phyloP scores from a whole-genome alignment of 228 moss, liverwort and hornwort genomes.

The Sphagnum magellanicum region DNA sequence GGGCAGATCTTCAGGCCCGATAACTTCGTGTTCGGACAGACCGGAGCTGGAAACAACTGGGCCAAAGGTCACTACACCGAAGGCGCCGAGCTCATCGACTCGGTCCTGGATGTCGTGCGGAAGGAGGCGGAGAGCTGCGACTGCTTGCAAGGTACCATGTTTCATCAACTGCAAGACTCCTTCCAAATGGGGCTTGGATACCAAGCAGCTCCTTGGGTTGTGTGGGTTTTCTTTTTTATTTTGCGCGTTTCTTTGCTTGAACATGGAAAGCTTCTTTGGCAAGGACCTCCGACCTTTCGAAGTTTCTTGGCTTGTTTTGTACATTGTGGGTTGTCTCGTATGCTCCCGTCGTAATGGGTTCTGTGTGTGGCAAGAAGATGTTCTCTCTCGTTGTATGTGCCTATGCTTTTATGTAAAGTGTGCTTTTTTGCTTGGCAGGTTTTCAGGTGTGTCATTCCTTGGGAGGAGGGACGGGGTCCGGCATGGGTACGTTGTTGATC shows the following conservation, averaged over 20 bases:
- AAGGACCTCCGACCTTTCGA: too few species aligned
- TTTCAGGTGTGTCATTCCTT: slow-evolving; percentile 25
- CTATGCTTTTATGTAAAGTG: too few species aligned
- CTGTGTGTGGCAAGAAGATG: too few species aligned
- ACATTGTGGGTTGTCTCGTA: too few species aligned
- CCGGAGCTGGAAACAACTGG: slow-evolving; percentile 48
- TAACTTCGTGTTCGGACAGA: slow-evolving; percentile 50
- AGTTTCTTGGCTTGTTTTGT: too few species aligned
- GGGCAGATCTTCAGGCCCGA: slow-evolving; percentile 54
- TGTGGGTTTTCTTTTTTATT: not conserved
- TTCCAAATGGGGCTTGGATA: not conserved
- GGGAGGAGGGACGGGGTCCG: slow-evolving; percentile 12
- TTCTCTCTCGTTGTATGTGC: too few species aligned
- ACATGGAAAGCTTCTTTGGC: too few species aligned
- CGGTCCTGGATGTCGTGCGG: slow-evolving; percentile 42
- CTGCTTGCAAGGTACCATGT: slow-evolving; percentile 31
- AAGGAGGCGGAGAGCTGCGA: slow-evolving; percentile 56
- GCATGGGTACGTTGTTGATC: slow-evolving; percentile 13
- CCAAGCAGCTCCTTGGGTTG: not conserved
- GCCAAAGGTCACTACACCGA: slow-evolving; percentile 49
- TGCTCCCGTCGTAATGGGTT: too few species aligned
- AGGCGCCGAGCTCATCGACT: slow-evolving; percentile 49
- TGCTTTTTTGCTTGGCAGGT: not conserved
- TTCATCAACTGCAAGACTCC: not conserved
- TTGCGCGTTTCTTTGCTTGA: not conserved